A percentile compares a stretch with the other conserved stretches of the same genome.
phyloP scores from a whole-genome alignment of 495 filamentous ascomycete species.

The Cudoniella acicularis region DNA sequence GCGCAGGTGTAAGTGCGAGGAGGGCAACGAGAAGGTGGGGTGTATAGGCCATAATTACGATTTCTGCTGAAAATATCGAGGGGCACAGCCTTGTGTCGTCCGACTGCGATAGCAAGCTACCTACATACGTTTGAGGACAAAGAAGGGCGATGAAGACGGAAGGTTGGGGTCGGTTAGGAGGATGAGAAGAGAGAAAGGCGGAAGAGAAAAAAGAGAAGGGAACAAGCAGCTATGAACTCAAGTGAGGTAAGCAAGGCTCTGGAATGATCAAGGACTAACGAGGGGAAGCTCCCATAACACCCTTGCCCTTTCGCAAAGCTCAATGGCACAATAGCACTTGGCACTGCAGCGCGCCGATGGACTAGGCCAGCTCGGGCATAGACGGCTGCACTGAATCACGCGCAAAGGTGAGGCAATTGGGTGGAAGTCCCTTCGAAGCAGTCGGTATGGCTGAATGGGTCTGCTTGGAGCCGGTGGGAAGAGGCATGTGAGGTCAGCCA shows the following conservation, averaged over 20 bases:
- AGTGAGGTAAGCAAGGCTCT: too few species aligned
- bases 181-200: not conserved
- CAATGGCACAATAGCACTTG: too few species aligned
- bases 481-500: too few species aligned
- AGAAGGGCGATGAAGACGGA: too few species aligned
- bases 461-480: not conserved
- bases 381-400: slow-evolving; percentile 10
- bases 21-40: slow-evolving; percentile 15
- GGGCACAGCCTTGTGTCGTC: not conserved
- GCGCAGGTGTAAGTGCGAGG: slow-evolving; percentile 6
- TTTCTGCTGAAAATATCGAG: not conserved
- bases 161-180: not conserved
- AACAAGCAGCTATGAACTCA: not conserved
- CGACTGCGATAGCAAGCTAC: not conserved
- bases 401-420: not conserved
- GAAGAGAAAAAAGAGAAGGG: slow-evolving; percentile 1
- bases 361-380: not conserved
- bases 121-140: not conserved
- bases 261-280: too few species aligned
- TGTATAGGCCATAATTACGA: not conserved
- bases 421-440: not conserved
- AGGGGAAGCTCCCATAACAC: not conserved
- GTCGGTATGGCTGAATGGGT: not conserved
- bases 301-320: not conserved
- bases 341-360: not conserved